These are phyloP conservation scores for Cryptococcus floricola DNA, from an alignment of 1,284 basidiomycete species.

Conservation along the genomic window DNA sequence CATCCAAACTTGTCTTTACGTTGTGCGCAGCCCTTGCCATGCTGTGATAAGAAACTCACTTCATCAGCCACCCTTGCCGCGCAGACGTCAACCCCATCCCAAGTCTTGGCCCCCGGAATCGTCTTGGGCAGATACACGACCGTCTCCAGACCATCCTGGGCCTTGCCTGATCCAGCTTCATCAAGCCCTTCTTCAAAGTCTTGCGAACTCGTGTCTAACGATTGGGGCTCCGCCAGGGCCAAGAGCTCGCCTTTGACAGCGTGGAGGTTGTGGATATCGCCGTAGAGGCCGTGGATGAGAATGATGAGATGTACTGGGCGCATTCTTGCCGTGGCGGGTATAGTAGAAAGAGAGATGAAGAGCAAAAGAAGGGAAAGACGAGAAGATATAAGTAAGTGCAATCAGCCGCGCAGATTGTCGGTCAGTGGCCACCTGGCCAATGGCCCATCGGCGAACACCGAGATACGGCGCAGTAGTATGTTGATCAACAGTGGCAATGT, in stretches of 20 bases:
- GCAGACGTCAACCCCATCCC: constrained; percentile 49
- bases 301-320: constrained; percentile 37
- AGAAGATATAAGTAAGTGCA: neutral
- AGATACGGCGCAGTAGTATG: too few relatives aligned
- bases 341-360: neutral
- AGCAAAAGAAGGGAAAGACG: neutral
- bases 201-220: neutral
- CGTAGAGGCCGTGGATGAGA: constrained; percentile 48
- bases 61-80: constrained; percentile 36
- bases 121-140: constrained; percentile 24
- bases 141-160: constrained; percentile 9
- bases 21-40: neutral
- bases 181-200: neutral
- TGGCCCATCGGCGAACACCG: too few relatives aligned
- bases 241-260: constrained; percentile 34
- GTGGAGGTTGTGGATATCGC: constrained; percentile 34
- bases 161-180: too few relatives aligned
- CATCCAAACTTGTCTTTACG: neutral
- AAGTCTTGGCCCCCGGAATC: constrained; percentile 38
- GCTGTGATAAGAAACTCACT: constrained; percentile 16
- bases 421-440: neutral
- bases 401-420: neutral
- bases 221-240: constrained; percentile 1
- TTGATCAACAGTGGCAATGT: too few relatives aligned
- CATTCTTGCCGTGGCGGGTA: neutral